Base-by-base conservation (phyloP, 2,329 filamentous ascomycete genomes). In the Ophiostoma sp. region DNA sequence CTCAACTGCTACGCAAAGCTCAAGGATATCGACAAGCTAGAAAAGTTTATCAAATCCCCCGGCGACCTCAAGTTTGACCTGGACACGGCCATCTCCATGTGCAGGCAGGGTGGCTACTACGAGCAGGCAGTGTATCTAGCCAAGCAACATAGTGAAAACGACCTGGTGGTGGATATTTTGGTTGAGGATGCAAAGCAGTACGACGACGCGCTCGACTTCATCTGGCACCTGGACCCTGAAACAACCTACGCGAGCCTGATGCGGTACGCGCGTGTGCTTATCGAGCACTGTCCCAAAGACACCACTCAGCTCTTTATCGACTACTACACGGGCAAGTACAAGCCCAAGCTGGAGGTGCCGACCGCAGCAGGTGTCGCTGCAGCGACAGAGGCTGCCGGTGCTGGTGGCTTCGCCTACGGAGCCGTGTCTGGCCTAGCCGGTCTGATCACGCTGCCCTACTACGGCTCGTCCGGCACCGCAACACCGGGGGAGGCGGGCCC, bases 1-100 rank as follows among this genome's bases (percentile, higher is more conserved):
- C 81, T 99, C 60, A 99, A 99, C 76, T 99, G 95, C 78, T 99
- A 99, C 76, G 95, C 95, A 0, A 99, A 99, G 76, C 81, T 98
- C 16, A 99, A 99, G 77, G 95, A 99, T 76, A 94, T 97, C 5
- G 90, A 93, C 68, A 99, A 99, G 79, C 83, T 99, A 6, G 94
- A 99, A 75, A 90, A 90, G 38, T 99, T 99, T 73, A 99, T 99
- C 79, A 96, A 96, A 76, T 93, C 93, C 41, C 93, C 94, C 0
- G 93, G 91, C 2, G 93, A 97, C 74, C 84, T 97, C 58, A 97
- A 96, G 75, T 99, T 99, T 75, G 95, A 99, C 76, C 83, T 98
- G 2, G 95, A 99, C 73, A 99, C 95, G 0, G 95, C 95, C 14
- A 99, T 99, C 72, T 87, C 90, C 1, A 97, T 99, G 93, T 99